Evolutionary conservation across 2,329 filamentous ascomycete species (phyloP).

Genomic region (Rutstroemia sp.): DNA sequence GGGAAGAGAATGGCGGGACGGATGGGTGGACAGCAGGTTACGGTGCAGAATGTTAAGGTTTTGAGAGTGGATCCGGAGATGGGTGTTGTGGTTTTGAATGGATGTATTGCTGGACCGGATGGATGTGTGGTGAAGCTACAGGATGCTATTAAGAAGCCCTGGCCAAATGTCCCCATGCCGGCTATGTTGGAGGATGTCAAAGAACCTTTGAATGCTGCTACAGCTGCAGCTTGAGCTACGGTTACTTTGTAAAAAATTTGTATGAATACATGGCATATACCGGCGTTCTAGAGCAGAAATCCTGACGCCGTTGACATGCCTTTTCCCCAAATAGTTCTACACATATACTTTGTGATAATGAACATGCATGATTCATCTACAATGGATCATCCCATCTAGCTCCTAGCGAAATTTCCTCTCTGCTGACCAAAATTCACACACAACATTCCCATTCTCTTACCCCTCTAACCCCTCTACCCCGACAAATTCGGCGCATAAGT

Average conservation of each 20-base stretch:
- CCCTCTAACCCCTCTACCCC: slow-evolving; percentile 16
- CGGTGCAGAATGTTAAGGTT: slow-evolving; percentile 84
- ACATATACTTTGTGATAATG: neutral
- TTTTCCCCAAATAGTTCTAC: slow-evolving; percentile 11
- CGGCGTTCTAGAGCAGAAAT: slow-evolving; percentile 22
- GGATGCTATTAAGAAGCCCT: slow-evolving; percentile 84
- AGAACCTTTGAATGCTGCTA: slow-evolving; percentile 32
- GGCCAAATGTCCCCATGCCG: slow-evolving; percentile 44
- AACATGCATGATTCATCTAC: neutral
- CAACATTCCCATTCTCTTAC: neutral
- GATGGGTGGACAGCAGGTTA: slow-evolving; percentile 86
- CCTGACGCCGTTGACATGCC: slow-evolving; percentile 8
- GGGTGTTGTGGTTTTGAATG: slow-evolving; percentile 82
- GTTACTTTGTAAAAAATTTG: slow-evolving; percentile 20
- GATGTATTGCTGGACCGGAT: slow-evolving; percentile 81
- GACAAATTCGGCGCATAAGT: slow-evolving; percentile 28
- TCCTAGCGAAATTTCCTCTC: slow-evolving; percentile 2
- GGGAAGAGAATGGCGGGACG: slow-evolving; percentile 97
- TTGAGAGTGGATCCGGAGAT: slow-evolving; percentile 81
- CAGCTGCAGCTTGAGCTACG: slow-evolving; percentile 13
- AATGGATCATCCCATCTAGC: slow-evolving; percentile 10
- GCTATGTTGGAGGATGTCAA: slow-evolving; percentile 44
- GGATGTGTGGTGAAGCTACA: slow-evolving; percentile 77
- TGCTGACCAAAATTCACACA: neutral
- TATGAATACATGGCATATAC: slow-evolving; percentile 27